Conservation (phyloP, 352 stramenopile genomes). For the Globisporangium apiculatum region DNA sequence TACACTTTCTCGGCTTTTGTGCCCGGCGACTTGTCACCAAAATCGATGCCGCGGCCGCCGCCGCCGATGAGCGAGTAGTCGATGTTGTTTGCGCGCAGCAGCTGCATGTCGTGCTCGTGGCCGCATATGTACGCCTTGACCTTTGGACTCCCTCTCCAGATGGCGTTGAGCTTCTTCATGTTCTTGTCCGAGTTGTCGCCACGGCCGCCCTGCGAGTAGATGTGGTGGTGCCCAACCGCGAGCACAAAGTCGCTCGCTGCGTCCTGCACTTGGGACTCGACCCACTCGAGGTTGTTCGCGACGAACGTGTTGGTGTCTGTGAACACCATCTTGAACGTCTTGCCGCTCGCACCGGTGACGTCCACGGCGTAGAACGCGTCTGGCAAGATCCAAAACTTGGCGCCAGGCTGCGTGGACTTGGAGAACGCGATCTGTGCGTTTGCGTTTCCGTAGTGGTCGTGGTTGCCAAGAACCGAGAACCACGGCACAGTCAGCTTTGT, state of each 20-base stretch:
- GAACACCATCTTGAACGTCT: conserved; percentile 27
- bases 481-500: conserved; percentile 27
- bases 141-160: too few species aligned
- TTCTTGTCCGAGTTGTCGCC: too few species aligned
- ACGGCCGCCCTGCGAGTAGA: too few species aligned
- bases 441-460: conserved; percentile 32
- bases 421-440: conserved; percentile 26
- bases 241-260: background rate
- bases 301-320: conserved; percentile 25
- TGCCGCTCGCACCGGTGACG: conserved; percentile 13
- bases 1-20: too few species aligned
- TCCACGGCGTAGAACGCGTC: conserved; percentile 29
- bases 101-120: conserved; percentile 41
- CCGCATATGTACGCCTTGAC: too few species aligned
- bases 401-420: conserved; percentile 10
- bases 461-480: conserved; percentile 32
- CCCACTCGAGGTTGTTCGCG: conserved; percentile 19
- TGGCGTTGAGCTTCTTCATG: too few species aligned
- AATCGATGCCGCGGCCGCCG: conserved; percentile 23
- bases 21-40: conserved; percentile 14
- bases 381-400: conserved; percentile 35
- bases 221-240: too few species aligned
- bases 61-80: conserved; percentile 37
- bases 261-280: conserved; percentile 18
- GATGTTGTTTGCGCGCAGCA: conserved; percentile 16